Evolutionary conservation across 371 early-diverging fungal genomes (phyloP), one percentile per base, ranked within the genome.

Genomic region (Mucor velutinosus): DNA sequence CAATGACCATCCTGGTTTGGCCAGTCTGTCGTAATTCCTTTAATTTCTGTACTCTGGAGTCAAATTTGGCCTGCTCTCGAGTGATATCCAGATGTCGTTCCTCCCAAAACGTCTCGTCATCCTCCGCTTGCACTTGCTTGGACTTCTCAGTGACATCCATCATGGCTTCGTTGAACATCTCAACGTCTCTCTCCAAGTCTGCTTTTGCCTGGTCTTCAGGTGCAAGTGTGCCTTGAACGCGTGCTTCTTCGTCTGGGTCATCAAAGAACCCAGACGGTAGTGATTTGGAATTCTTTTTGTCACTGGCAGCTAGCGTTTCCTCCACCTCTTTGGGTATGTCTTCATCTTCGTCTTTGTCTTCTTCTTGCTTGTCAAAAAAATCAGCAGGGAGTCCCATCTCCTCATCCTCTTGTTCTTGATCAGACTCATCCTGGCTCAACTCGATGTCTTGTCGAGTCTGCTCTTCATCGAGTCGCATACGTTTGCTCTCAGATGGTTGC

Each of bases 251-350:
- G 59, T 78, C 78, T 33, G 81, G 76, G 64, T 80, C 72, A 58
- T 83, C 84, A 71, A 83, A 83, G 45, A 83, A 83, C 15, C 84
- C 84, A 25, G 70, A 59, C 30, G 82, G 84, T 12, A 81, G 39
- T 12, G 68, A 61, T 15, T 41, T 41, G 17, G 41, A 15, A 27
- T 47, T 11, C 7, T n/a, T n/a, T 23, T 47, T 21, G n/a, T 47
- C 47, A 2, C 2, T 25, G 1, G 64, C 27, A 23, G 29, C 33
- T 12, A 47, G 56, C 23, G 64, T 27, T 45, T 65, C 33, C 60
- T 58, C 39, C 32, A 47, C 45, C 21, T 45, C 66, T 11, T 58
- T 47, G 14, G 30, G 62, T 12, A 19, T 63, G 4, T 71, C 69
- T 49, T 63, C 58, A 1, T 71, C 67, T 30, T 71, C 25, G 32